Evolutionary conservation across 306 rosid genomes (phyloP), one percentile per base, ranked within the genome.

Genomic region (Aeschynomene evenia): DNA sequence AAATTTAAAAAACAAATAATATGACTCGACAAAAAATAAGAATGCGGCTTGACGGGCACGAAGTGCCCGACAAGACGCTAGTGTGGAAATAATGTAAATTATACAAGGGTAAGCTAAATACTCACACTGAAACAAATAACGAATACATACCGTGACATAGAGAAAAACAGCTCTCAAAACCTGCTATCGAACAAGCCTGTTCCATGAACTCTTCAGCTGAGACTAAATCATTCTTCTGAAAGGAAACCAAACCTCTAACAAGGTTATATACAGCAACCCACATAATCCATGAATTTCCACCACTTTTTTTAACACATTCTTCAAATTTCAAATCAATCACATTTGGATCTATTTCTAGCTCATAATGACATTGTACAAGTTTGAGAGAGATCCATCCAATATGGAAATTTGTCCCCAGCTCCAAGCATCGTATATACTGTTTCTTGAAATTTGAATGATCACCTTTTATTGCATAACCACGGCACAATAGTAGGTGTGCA

Each of bases 331-430:
- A 50, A 39, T 90, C 97, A 68, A 80, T 51, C 40, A 54, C 24
- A 76, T 79, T 77, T 28, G 80, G 67, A 74, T 79, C 82, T 39
- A 71, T 78, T 82, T 79, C 71, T 71, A 84, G 62, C 43, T 72
- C 66, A 60, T 67, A 83, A 45, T 39, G 86, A 54, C 83, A 85
- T 78, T 83, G 96, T 67, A 93, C 61, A 51, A 85, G 77, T 72
- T 87, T 93, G 62, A 93, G 98, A 84, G 85, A 93, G 50, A 86
- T 81, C 97, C 90, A 93, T 76, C 97, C 98, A 69, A 93, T 75
- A 68, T 77, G 83, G 66, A 63, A 81, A 74, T 84, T 85, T 33
- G 97, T 88, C 80, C 78, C 77, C 71, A 88, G 89, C 75, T 88
- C 89, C 86, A 88, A 72, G 76, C 98, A 93, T 72, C 51, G 79